phyloP scores from a whole-genome alignment of 805 yeast genomes.

The Candida methanosorbosa region DNA sequence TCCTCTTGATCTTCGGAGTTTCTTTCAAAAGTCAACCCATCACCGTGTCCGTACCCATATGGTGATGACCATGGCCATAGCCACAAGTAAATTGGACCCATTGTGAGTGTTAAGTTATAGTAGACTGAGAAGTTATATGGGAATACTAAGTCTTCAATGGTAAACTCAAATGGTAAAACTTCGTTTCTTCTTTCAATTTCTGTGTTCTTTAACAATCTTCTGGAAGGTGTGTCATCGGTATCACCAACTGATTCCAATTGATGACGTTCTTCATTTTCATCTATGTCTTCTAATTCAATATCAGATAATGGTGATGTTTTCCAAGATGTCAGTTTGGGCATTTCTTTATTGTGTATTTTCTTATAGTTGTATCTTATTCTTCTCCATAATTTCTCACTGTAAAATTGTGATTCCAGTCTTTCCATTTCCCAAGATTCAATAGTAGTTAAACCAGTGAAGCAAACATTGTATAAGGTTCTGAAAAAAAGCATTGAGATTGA shows the following conservation, averaged over 20 bases:
- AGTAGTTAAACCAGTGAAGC: conserved; percentile 68
- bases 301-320: conserved; percentile 8
- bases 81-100: conserved; percentile 67
- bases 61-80: conserved; percentile 65
- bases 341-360: conserved; percentile 26
- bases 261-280: neutral
- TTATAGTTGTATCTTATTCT: conserved; percentile 37
- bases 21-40: conserved; percentile 51
- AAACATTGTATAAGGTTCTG: conserved; percentile 50
- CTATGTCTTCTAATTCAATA: conserved; percentile 2
- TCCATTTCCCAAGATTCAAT: conserved; percentile 92
- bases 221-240: conserved; percentile 1
- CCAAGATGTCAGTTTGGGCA: conserved; percentile 44
- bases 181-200: conserved; percentile 8
- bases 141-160: conserved; percentile 62
- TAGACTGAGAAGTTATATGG: conserved; percentile 70
- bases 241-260: conserved; percentile 1
- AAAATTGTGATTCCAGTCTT: conserved; percentile 59
- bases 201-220: conserved; percentile 8
- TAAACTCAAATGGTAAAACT: conserved; percentile 25
- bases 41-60: conserved; percentile 42
- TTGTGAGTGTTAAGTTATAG: conserved; percentile 39
- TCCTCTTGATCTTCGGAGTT: conserved; percentile 47
- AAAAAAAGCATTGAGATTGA: conserved; percentile 51
- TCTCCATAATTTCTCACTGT: conserved; percentile 45